Base-by-base conservation (phyloP, 2,329 filamentous ascomycete species). In the Alternaria brassicae region DNA sequence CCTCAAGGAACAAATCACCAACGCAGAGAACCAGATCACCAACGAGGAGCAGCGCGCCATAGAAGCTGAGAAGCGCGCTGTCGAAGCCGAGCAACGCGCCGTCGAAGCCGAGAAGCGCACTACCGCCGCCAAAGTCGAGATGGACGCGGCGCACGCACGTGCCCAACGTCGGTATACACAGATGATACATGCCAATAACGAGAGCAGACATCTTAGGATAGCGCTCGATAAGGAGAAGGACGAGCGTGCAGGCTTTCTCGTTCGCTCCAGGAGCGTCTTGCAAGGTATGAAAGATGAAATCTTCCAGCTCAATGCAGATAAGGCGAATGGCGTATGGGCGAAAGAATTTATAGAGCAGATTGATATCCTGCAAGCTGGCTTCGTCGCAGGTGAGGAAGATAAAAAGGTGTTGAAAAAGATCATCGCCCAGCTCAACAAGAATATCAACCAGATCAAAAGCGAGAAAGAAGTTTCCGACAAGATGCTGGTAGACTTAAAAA, bases 131-230 rank as follows among this genome's bases (percentile, higher is more conserved):
- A 25, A 50, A 21, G 13, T 10, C 15, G 30, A 56, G 8, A 30
- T 13, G 15, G 17, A 42, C 25, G 55, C 41, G n/a, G 58, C 58
- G n/a, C 47, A 13, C 6, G 39, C 30, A 7, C 54, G 58, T 19
- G 58, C 58, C 8, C 49, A 61, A 34, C 15, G 19, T 10, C 42
- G 58, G 3, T 58, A 58, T 21, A 58, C 54, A 6, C 44, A 61
- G 23, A 61, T 39, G 49, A 4, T 61, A 4, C 58, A 53, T 13
- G 58, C 58, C 23, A 53, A 58, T 9, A 57, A 57, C 32, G 54
- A 58, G 42, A 30, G 19, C 8, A 39, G 55, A 15, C 25, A 58
- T 4, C 37, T 61, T 2, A 15, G 17, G 39, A n/a, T 41, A 30
- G 27, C 15, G 10, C 39, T 58, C 17, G 32, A 44, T 3, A 30